Conservation (phyloP, 495 filamentous ascomycete species). For the Xylaria venustula region DNA sequence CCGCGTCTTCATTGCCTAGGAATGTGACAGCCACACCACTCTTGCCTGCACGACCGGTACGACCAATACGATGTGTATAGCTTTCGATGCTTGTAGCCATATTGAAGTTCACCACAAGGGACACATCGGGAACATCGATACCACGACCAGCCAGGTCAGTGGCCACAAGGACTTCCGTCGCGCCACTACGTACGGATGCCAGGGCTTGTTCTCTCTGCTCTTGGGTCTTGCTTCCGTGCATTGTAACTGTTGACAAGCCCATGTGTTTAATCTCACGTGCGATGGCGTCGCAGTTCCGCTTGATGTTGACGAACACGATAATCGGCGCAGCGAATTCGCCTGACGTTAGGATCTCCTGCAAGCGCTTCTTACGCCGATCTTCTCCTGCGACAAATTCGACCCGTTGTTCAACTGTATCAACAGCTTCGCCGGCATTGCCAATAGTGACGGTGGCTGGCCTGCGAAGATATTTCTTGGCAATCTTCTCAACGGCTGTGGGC, state of each 20-base stretch:
- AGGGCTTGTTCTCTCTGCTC: slow-evolving; percentile 96
- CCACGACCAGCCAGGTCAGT: slow-evolving; percentile 95
- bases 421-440: slow-evolving; percentile 93
- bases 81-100: slow-evolving; percentile 93
- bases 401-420: slow-evolving; percentile 96
- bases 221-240: slow-evolving; percentile 95
- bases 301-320: slow-evolving; percentile 99
- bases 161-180: slow-evolving; percentile 87
- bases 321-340: slow-evolving; percentile 88
- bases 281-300: slow-evolving; percentile 96
- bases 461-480: slow-evolving; percentile 92
- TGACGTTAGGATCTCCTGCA: slow-evolving; percentile 83
- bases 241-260: slow-evolving; percentile 86
- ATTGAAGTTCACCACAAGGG: slow-evolving; percentile 96
- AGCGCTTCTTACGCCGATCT: slow-evolving; percentile 96
- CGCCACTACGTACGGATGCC: slow-evolving; percentile 75
- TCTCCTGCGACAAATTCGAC: slow-evolving; percentile 91
- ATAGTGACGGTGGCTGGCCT: slow-evolving; percentile 94
- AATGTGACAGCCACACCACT: slow-evolving; percentile 97
- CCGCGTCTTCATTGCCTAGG: slow-evolving; percentile 86
- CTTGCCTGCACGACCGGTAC: slow-evolving; percentile 97
- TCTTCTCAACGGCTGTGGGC: slow-evolving; percentile 89
- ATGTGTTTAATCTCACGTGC: slow-evolving; percentile 93
- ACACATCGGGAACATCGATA: slow-evolving; percentile 97
- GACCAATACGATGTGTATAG: slow-evolving; percentile 96